Percentiles rank a stretch among this genome's conserved stretches.
Conservation (phyloP, 257 asterid genomes). For the Salvia miltiorrhiza region DNA sequence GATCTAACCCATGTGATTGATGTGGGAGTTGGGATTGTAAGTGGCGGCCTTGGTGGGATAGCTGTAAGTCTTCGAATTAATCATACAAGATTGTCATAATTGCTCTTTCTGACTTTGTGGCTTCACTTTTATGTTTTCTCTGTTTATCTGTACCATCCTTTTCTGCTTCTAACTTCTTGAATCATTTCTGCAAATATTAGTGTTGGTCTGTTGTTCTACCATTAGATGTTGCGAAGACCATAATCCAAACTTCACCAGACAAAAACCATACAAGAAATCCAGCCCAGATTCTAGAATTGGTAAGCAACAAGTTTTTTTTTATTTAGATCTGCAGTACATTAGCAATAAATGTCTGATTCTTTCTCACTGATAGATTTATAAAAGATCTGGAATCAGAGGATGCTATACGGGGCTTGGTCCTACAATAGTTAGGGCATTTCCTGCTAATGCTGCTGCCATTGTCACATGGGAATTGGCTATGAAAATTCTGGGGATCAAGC, state of each 20-base stretch:
- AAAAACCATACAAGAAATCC: constrained; percentile 63
- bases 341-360: constrained; percentile 23
- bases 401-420: constrained; percentile 94
- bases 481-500: constrained; percentile 71
- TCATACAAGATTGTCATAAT: constrained; percentile 6
- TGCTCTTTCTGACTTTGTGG: constrained; percentile 5
- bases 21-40: constrained; percentile 73
- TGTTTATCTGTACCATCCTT: constrained; percentile 17
- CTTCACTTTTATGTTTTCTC: background rate
- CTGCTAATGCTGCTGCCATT: constrained; percentile 77
- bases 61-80: constrained; percentile 46
- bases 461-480: constrained; percentile 70
- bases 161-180: constrained; percentile 22
- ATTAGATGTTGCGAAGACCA: constrained; percentile 84
- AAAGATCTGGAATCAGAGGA: constrained; percentile 72
- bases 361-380: constrained; percentile 56
- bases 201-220: constrained; percentile 82
- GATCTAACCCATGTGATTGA: constrained; percentile 52
- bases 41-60: constrained; percentile 90
- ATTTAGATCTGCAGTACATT: constrained; percentile 1
- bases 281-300: constrained; percentile 53
- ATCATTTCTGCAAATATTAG: constrained; percentile 26
- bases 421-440: constrained; percentile 73
- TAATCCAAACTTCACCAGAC: constrained; percentile 71
- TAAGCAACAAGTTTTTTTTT: constrained; percentile 26